Percentiles rank a stretch among this genome's conserved stretches.
These are phyloP conservation scores for Epichloe uncinata DNA, from an alignment of 2,329 filamentous ascomycete genomes.

Conservation along the genomic window DNA sequence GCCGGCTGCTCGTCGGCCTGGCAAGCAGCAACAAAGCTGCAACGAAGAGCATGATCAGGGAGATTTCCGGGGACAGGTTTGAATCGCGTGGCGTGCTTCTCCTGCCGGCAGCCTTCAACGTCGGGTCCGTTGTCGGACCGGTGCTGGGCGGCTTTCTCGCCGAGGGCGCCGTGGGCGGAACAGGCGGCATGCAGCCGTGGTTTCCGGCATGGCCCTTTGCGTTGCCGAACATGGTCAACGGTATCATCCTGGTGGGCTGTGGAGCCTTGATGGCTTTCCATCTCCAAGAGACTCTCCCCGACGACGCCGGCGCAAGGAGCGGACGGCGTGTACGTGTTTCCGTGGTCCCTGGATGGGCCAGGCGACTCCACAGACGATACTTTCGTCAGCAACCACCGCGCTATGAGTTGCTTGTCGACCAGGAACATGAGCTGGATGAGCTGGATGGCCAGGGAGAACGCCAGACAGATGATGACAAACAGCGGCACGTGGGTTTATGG, in stretches of 20 bases:
- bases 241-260: constrained; percentile 31
- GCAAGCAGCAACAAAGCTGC: not conserved
- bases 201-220: constrained; percentile 39
- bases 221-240: constrained; percentile 39
- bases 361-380: constrained; percentile 13
- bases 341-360: too few species aligned
- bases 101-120: constrained; percentile 61
- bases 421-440: not conserved
- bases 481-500: constrained; percentile 39
- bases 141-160: constrained; percentile 55
- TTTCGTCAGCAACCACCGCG: constrained; percentile 4
- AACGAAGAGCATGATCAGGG: too few species aligned
- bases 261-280: constrained; percentile 33
- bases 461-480: constrained; percentile 22
- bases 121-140: constrained; percentile 62
- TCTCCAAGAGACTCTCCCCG: constrained; percentile 37
- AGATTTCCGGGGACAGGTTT: too few species aligned
- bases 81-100: constrained; percentile 45
- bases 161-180: constrained; percentile 49
- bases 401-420: constrained; percentile 8
- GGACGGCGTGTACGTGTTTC: constrained; percentile 20
- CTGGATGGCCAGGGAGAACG: constrained; percentile 3
- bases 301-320: constrained; percentile 29
- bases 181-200: constrained; percentile 33
- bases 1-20: not conserved